Conservation (phyloP, 1,139 yeast species). For the Tardiomyces digboiensis region DNA sequence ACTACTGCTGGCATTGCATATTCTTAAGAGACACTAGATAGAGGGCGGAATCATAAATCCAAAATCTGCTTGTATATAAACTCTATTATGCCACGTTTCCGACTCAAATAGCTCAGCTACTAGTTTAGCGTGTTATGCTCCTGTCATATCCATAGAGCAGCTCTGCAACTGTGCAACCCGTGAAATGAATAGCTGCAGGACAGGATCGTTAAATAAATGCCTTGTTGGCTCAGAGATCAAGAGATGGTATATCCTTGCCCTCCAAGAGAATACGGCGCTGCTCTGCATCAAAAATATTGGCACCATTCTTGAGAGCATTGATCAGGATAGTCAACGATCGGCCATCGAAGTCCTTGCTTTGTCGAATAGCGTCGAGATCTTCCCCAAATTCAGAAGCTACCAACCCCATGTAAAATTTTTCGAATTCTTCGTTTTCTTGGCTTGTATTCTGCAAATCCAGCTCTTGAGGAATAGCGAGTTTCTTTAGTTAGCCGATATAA, state of each 20-base stretch:
- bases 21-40: too few species aligned
- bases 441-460: slow-evolving; percentile 3
- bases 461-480: slow-evolving; percentile 10
- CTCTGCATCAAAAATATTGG: slow-evolving; percentile 26
- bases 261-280: slow-evolving; percentile 19
- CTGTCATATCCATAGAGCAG: too few species aligned
- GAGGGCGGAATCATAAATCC: too few species aligned
- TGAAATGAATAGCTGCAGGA: too few species aligned
- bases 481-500: too few species aligned
- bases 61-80: too few species aligned
- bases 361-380: slow-evolving; percentile 27
- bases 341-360: slow-evolving; percentile 28
- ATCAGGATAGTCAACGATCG: slow-evolving; percentile 26
- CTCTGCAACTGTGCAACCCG: too few species aligned
- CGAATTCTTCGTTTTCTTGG: slow-evolving; percentile 18
- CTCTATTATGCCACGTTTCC: too few species aligned
- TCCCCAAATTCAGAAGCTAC: slow-evolving; percentile 30
- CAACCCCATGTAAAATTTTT: slow-evolving; percentile 22
- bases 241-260: not conserved
- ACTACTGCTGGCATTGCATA: too few species aligned
- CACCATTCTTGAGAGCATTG: slow-evolving; percentile 29
- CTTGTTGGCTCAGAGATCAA: not conserved
- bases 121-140: too few species aligned
- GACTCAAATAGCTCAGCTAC: too few species aligned
- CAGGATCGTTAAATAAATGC: too few species aligned